Base-by-base conservation (phyloP, 2,329 filamentous ascomycete genomes). In the Dactylellina parvicollis region DNA sequence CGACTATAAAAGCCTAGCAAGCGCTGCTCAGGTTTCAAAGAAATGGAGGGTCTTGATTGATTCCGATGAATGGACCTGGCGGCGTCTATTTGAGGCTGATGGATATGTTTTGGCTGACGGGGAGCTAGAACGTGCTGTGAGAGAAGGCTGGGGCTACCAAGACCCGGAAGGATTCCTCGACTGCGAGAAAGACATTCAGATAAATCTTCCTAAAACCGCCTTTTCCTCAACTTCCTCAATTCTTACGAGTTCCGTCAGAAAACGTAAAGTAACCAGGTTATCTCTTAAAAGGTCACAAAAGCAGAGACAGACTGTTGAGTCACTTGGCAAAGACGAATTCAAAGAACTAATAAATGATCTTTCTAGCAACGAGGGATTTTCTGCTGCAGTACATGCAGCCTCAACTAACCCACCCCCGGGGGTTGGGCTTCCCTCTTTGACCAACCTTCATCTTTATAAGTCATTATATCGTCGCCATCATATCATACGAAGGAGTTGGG, bases 111-210 rank as follows among this genome's bases (percentile, higher is more conserved):
- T 99, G 1, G 89, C 92, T 0, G 84, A 89, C 0, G 92, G 91
- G 16, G 95, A 99, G 80, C 84, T 99, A 22, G 88, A 92, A 75
- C 89, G 89, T 77, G 93, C 95, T 28, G 92, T 98, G 62, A 84
- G 85, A 42, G 92, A 98, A 82, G 95, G 95, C 12, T 99, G 95
- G 95, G 95, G 93, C 12, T 99, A 95, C 92, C 95, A 99, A 80
- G 92, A 94, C 79, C 92, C 93, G 0, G 86, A 88, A 62, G 90
- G 90, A 0, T 81, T 85, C 2, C 86, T 91, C 59, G 92, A 90
- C 22, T 92, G 86, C 62, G 95, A 99, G 80, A 86, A 87, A 67
- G 93, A 99, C 79, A 81, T 97, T 52, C 67, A 64, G 14, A 64
- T 75, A 44, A 75, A 75, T 14, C 49, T 74, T 24, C 34, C 64